These are phyloP conservation scores for Ustilago trichophora DNA, from an alignment of 1,284 basidiomycete species.

Conservation along the genomic window DNA sequence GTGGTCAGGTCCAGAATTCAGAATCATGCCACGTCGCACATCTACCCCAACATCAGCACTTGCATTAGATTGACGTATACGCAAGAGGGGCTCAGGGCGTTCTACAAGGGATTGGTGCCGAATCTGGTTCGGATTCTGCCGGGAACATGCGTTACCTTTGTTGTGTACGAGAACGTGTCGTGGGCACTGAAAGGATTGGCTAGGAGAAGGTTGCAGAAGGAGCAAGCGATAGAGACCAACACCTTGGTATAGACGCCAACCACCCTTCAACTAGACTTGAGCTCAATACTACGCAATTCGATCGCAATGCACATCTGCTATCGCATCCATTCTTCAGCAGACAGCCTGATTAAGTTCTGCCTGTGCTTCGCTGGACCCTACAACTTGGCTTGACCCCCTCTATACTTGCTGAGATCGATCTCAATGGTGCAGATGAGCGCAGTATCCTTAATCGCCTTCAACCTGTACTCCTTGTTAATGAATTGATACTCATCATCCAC, in stretches of 20 bases:
- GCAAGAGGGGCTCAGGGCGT: slow-evolving; percentile 82
- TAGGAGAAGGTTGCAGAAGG: slow-evolving; percentile 12
- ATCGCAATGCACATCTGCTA: too few species aligned
- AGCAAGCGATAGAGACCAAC: slow-evolving; percentile 8
- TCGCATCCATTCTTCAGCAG: too few species aligned
- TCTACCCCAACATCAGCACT: slow-evolving; percentile 81
- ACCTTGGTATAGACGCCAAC: slow-evolving; percentile 3
- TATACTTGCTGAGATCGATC: slow-evolving; percentile 16
- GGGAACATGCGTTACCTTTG: slow-evolving; percentile 96
- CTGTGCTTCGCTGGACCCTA: too few species aligned
- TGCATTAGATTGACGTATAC: slow-evolving; percentile 82
- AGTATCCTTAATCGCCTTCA: slow-evolving; percentile 43
- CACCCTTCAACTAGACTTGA: background rate
- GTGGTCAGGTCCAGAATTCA: slow-evolving; percentile 94
- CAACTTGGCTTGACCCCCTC: slow-evolving; percentile 11
- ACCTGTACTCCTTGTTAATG: slow-evolving; percentile 40
- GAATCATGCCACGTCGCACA: slow-evolving; percentile 68
- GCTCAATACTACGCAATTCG: background rate
- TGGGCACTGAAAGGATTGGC: slow-evolving; percentile 55
- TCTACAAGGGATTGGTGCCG: slow-evolving; percentile 95
- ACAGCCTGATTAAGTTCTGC: too few species aligned
- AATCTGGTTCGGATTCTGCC: slow-evolving; percentile 95
- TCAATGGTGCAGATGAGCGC: slow-evolving; percentile 44
- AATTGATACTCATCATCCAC: slow-evolving; percentile 46
- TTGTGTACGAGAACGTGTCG: slow-evolving; percentile 87